Conservation (phyloP, 2,329 filamentous ascomycete species). For the Penicillium sp. region DNA sequence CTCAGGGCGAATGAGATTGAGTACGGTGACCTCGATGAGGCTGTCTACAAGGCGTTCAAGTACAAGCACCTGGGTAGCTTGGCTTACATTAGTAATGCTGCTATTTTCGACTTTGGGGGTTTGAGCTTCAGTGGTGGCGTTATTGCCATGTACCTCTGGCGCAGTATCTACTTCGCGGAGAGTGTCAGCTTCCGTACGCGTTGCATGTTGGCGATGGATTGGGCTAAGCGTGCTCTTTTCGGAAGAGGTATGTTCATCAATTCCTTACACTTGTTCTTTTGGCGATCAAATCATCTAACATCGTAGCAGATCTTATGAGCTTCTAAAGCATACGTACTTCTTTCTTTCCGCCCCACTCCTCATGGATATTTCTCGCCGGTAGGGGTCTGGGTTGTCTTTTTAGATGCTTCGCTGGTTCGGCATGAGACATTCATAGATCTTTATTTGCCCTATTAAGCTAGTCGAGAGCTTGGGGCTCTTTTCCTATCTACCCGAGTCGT, state of each 20-base stretch:
- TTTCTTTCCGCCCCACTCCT: background rate
- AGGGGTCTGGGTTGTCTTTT: background rate
- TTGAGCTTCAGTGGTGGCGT: slow-evolving; percentile 80
- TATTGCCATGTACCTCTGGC: slow-evolving; percentile 93
- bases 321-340: slow-evolving; percentile 3
- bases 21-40: slow-evolving; percentile 88
- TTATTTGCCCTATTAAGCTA: background rate
- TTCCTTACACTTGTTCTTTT: background rate
- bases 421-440: slow-evolving; percentile 4
- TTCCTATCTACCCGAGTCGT: background rate
- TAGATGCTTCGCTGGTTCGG: slow-evolving; percentile 9
- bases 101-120: slow-evolving; percentile 87
- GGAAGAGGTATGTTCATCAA: slow-evolving; percentile 74
- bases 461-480: background rate
- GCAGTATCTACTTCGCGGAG: slow-evolving; percentile 95
- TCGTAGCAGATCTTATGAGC: slow-evolving; percentile 12
- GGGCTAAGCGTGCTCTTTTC: slow-evolving; percentile 94
- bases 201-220: slow-evolving; percentile 92
- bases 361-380: background rate
- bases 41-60: slow-evolving; percentile 91
- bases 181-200: slow-evolving; percentile 91
- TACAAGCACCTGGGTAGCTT: slow-evolving; percentile 90
- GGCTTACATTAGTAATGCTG: slow-evolving; percentile 95
- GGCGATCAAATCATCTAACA: background rate
- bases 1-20: slow-evolving; percentile 77